Evolutionary conservation across 2,329 filamentous ascomycete genomes (phyloP).

Genomic region (Emmonsiellopsis sp.): DNA sequence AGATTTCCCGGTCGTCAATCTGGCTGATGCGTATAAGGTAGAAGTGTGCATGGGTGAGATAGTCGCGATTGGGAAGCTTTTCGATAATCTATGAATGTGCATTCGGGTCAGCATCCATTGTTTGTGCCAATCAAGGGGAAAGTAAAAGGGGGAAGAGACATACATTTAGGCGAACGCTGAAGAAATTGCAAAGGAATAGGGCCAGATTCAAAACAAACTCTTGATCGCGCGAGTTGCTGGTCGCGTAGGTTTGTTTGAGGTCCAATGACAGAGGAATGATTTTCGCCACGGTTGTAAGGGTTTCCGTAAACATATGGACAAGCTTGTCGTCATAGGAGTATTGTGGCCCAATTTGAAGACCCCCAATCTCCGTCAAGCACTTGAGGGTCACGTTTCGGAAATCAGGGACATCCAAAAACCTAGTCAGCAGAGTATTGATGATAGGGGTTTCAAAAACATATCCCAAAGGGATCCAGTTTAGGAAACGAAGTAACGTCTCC

Average conservation of each 20-base stretch:
- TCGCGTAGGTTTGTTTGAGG: conserved; percentile 80
- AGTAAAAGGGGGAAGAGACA: conserved; percentile 21
- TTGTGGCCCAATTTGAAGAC: conserved; percentile 70
- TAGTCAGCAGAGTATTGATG: conserved; percentile 85
- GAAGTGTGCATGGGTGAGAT: conserved; percentile 90
- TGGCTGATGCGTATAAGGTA: conserved; percentile 97
- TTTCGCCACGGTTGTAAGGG: conserved; percentile 80
- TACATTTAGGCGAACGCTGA: conserved; percentile 81
- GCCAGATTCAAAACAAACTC: conserved; percentile 97
- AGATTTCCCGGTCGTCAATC: conserved; percentile 97
- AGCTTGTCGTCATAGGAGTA: conserved; percentile 87
- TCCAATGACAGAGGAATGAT: conserved; percentile 89
- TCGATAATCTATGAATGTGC: conserved; percentile 62
- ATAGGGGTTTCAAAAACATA: conserved; percentile 98
- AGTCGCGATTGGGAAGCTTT: conserved; percentile 89
- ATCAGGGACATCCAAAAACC: conserved; percentile 86
- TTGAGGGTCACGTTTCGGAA: conserved; percentile 96
- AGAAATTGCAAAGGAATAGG: conserved; percentile 94
- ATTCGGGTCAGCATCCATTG: neutral
- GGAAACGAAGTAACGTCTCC: conserved; percentile 88
- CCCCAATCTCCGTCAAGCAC: conserved; percentile 93
- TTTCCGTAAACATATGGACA: conserved; percentile 97
- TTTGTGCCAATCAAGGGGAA: neutral
- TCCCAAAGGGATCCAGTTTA: conserved; percentile 97
- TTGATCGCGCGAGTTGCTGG: conserved; percentile 86